Base-by-base conservation (phyloP, 2,329 filamentous ascomycete genomes). In the Cytospora leucostoma region DNA sequence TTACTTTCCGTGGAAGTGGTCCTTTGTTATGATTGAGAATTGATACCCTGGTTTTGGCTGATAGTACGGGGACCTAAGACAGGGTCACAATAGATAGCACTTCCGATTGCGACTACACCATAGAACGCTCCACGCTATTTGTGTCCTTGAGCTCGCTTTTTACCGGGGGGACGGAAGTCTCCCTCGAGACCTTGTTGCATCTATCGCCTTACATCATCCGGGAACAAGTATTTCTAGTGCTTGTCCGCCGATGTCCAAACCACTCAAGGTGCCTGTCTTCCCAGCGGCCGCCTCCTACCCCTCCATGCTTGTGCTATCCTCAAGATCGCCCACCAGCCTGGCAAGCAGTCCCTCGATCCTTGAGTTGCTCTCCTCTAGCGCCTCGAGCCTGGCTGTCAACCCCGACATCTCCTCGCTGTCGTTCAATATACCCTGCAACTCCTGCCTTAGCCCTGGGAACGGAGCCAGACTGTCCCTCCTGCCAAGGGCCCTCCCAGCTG, bases 401-500 rank as follows among this genome's bases (percentile, higher is more conserved):
- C 77, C 76, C 13, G 76, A 77, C 19, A 76, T 72, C 61, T 81
- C 82, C 44, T 79, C 75, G 13, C 77, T 74, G 34, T 82, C 81
- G 35, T 76, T 74, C 63, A 85, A 76, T 7, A 83, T 79, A 1
- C 76, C 75, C 33, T 79, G 78, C 65, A 86, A 71, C 71, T 85
- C 83, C 56, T 80, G 78, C 38, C 76, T 72, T 15, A 85, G 73
- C 0, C 80, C 79, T 0, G 82, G 83, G 63, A 84, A 85, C 65
- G 78, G 75, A 27, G 74, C 75, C 64, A 85, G 84, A 47, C 84
- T 86, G 72, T 87, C 84, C 54, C 84, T 77, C 40, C 84, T 59
- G 50, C 54, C 61, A 21, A 59, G 27, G 17, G 55, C 40, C 40
- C 40, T 19, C 10, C 44, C 54, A 6, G 64, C 54, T 35, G 64